Evolutionary conservation across 2,329 filamentous ascomycete genomes (phyloP).

Genomic region (Fusarium brevicatenulatum): DNA sequence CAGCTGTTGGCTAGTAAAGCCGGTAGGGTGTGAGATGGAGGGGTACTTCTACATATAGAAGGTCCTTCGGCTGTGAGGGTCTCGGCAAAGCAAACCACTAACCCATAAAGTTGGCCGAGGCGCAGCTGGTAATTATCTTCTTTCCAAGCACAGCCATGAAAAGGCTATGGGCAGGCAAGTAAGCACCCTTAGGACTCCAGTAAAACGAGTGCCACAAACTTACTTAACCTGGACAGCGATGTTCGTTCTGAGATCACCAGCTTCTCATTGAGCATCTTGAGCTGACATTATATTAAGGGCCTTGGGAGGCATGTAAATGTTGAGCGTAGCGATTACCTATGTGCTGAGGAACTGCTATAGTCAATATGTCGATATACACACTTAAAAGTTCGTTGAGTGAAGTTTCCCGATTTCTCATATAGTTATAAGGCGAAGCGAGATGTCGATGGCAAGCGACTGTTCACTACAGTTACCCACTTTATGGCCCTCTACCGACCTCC

Average conservation of each 20-base stretch:
- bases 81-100: not conserved
- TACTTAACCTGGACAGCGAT: not conserved
- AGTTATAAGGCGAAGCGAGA: too few relatives aligned
- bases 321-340: too few relatives aligned
- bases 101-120: not conserved
- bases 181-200: not conserved
- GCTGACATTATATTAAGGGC: too few relatives aligned
- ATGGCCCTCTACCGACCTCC: too few relatives aligned
- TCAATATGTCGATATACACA: not conserved
- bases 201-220: not conserved
- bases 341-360: too few relatives aligned
- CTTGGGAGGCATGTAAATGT: too few relatives aligned
- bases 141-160: not conserved
- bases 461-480: too few relatives aligned
- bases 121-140: not conserved
- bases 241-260: not conserved
- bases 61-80: not conserved
- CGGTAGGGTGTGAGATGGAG: not conserved
- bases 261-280: too few relatives aligned
- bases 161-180: not conserved
- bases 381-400: too few relatives aligned
- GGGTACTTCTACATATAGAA: not conserved
- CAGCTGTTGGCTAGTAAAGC: not conserved
- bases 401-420: too few relatives aligned
- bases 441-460: too few relatives aligned